A percentile compares a stretch with the other conserved stretches of the same genome.
Conservation (phyloP, 2,329 filamentous ascomycete species). For the Calcarisporium arbuscula region DNA sequence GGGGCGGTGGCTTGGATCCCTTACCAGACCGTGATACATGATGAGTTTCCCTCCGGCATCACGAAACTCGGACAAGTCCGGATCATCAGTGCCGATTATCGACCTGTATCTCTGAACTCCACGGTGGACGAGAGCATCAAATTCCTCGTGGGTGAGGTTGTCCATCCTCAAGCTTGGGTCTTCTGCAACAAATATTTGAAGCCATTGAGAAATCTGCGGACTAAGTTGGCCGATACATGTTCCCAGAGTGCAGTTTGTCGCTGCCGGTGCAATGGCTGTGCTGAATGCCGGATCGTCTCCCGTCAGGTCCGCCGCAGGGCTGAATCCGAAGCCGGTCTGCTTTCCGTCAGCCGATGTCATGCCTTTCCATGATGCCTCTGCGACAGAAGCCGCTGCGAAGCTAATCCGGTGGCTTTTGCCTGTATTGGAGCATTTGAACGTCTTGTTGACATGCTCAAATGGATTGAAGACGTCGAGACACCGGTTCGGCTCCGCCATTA, state of each 20-base stretch:
- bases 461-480: slow-evolving; percentile 34
- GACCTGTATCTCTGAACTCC: slow-evolving; percentile 3
- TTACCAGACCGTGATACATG: slow-evolving; percentile 29
- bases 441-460: not conserved
- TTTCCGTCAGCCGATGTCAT: not conserved
- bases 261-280: no score
- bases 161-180: no score
- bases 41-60: slow-evolving; percentile 31
- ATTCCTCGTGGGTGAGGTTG: slow-evolving; percentile 1
- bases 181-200: not conserved
- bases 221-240: not conserved
- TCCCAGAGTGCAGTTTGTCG: not conserved
- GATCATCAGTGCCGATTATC: slow-evolving; percentile 16
- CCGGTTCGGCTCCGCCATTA: slow-evolving; percentile 34
- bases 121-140: not conserved
- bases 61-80: slow-evolving; percentile 20
- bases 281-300: no score
- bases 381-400: not conserved
- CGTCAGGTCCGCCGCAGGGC: not conserved
- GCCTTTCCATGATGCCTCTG: slow-evolving; percentile 2
- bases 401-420: not conserved
- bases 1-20: not conserved
- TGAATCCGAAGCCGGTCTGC: slow-evolving; percentile 2
- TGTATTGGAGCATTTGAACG: not conserved
- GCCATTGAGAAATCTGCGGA: not conserved